These are phyloP conservation scores for Vaccinium darrowii DNA, from an alignment of 148 eudicot species.

Conservation along the genomic window DNA sequence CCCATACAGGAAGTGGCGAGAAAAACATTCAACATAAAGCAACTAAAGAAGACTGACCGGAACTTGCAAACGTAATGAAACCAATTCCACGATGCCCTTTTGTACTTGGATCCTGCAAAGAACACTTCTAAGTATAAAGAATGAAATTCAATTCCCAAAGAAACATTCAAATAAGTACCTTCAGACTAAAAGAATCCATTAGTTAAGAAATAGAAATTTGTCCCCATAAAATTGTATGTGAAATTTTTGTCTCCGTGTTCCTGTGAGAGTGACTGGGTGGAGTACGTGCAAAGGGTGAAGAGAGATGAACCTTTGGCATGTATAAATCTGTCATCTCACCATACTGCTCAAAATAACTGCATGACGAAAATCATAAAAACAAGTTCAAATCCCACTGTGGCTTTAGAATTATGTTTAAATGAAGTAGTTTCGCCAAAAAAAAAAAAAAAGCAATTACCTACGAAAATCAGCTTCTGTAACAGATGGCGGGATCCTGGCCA, in stretches of 20 bases:
- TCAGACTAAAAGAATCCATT: background rate
- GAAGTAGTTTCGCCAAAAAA: background rate
- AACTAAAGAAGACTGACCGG: conserved; percentile 41
- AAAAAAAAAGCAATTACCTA: conserved; percentile 40
- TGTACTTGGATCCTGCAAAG: conserved; percentile 67
- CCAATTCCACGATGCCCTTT: conserved; percentile 99
- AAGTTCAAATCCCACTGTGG: background rate
- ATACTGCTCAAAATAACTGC: conserved; percentile 89
- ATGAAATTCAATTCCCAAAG: background rate
- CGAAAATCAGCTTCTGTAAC: conserved; percentile 74
- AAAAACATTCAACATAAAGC: background rate
- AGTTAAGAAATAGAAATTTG: background rate
- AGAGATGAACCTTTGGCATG: conserved; percentile 62
- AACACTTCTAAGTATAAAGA: background rate
- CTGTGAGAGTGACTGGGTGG: background rate
- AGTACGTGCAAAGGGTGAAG: background rate
- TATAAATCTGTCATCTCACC: conserved; percentile 88
- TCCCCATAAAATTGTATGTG: background rate
- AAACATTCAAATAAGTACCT: background rate
- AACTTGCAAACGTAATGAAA: conserved; percentile 80
- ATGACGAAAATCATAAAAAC: background rate
- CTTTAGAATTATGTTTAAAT: background rate
- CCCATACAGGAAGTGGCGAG: background rate
- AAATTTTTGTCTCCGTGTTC: no score
- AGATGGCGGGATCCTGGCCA: conserved; percentile 87